Base-by-base conservation (phyloP, 768 basidiomycete species). In the Auricularia sp. region DNA sequence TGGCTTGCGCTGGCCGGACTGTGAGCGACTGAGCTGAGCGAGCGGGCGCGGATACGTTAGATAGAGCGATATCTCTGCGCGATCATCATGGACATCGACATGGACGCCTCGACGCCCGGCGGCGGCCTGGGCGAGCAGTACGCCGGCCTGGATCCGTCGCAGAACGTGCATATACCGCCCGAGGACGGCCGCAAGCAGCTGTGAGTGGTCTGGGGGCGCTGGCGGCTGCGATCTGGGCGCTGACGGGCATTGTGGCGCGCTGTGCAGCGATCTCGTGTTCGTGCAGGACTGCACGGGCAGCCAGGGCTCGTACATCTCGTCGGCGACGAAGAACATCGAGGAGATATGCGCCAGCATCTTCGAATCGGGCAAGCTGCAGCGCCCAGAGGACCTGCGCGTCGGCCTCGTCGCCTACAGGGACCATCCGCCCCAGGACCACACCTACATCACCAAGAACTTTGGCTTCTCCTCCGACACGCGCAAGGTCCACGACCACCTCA, bases 371-470 rank as follows among this genome's bases (percentile, higher is more conserved):
- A 90, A 89, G 71, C 84, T 98, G n/a, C 87, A 90, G 72, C 79
- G 83, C 64, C 83, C 79, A 56, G 93, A 96, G 71, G 95, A 97
- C 74, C 83, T 96, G 23, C 85, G 93, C 67, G 86, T 98, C 47
- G 97, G 95, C 65, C 83, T 98, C 65, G 83, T 98, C 68, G 94
- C 93, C 51, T 98, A 95, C 77, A 85, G 96, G 66, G 95, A 98
- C 77, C 93, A 98, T 72, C 95, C 95, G 33, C 95, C 95, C 16
- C 95, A 98, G 77, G 95, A 98, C 73, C 92, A 91, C 71, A 94
- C 93, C 64, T 98, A 94, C 73, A 79, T 98, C 67, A 88, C 87
- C 71, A 93, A 90, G 79, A 94, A 90, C 73, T 93, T 94, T 80
- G 91, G 91, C 2, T 98, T 98, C 77, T 90, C 94, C 29, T 92